A percentile compares a stretch with the other conserved stretches of the same genome.
Conservation (phyloP, 2,329 filamentous ascomycete genomes). For the Xylariaceae sp. region DNA sequence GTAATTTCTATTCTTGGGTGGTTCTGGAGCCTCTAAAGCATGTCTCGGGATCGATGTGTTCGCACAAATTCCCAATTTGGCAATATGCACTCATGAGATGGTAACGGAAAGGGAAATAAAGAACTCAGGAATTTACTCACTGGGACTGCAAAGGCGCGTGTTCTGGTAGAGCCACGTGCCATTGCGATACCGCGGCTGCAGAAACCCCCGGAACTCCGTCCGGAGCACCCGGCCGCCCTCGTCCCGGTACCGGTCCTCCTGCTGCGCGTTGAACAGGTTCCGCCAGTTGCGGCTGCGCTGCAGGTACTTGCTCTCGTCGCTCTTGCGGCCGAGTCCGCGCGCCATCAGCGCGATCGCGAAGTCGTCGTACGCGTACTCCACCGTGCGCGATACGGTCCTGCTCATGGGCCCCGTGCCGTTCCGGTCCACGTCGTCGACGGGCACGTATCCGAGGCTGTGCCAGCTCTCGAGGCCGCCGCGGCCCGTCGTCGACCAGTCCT, state of each 20-base stretch:
- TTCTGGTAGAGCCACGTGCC: conserved; percentile 70
- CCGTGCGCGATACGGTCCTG: conserved; percentile 71
- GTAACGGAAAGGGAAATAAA: no score
- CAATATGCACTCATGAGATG: no score
- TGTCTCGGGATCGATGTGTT: no score
- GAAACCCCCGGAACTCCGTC: conserved; percentile 67
- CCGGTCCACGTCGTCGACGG: conserved; percentile 66
- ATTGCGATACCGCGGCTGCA: conserved; percentile 69
- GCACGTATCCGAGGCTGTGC: conserved; percentile 72
- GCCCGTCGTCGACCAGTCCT: conserved; percentile 69
- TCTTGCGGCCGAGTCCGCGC: conserved; percentile 53
- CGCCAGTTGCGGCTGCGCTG: conserved; percentile 68
- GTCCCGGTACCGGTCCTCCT: conserved; percentile 39
- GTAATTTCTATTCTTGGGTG: no score
- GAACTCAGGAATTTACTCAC: no score
- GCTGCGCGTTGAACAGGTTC: conserved; percentile 62
- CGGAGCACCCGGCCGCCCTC: conserved; percentile 28
- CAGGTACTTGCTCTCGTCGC: conserved; percentile 64
- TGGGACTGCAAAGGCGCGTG: conserved; percentile 61
- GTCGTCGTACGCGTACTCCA: conserved; percentile 83
- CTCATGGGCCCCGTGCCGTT: conserved; percentile 67
- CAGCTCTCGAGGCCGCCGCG: conserved; percentile 72
- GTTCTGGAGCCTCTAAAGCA: no score
- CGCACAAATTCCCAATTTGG: no score
- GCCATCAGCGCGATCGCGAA: conserved; percentile 70